Base-by-base conservation (phyloP, 495 filamentous ascomycete species). In the Trichocladium antarcticum region DNA sequence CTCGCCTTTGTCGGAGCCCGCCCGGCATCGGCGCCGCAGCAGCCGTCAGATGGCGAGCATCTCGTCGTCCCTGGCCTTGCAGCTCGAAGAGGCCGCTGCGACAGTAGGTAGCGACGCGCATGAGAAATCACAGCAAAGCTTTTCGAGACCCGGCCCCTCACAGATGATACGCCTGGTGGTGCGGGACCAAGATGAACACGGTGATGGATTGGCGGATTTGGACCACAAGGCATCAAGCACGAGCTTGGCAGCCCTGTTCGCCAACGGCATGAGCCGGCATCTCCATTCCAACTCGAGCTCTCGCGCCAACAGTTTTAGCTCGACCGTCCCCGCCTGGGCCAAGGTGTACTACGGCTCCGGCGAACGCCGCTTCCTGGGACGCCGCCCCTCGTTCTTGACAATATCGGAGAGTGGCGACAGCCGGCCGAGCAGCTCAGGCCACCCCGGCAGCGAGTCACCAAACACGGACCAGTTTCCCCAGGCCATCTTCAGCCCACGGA, bases 301-400 rank as follows among this genome's bases (percentile, higher is more conserved):
- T 17, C 67, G 74, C 27, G 51, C 65, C 32, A 72, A 73, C 53
- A 82, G 76, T 44, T 70, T 84, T 31, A 72, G 78, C 0, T 68
- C 64, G 47, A 69, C 76, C 24, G 76, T 87, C 41, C 81, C 81
- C n/a, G 64, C 73, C 31, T 84, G 81, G 81, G 80, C 80, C 45
- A 72, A 67, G 42, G 58, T 77, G 3, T 78, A 78, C 53, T 78
- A 78, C 51, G 74, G 75, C 35, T 75, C 72, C 34, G 74, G 73
- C 22, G 74, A 77, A 49, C 61, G 69, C 31, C 67, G 70, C 11
- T 73, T 67, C 51, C 57, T 72, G 14, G 60, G 66, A 14, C 60
- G 44, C 10, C 43, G 68, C 7, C 60, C 65, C 9, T 70, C 69
- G 12, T 61, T 70, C 35, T 47, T 65, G 28, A 59, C 60, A 15